Evolutionary conservation across 495 filamentous ascomycete genomes (phyloP).

Genomic region (Xylaria curta): DNA sequence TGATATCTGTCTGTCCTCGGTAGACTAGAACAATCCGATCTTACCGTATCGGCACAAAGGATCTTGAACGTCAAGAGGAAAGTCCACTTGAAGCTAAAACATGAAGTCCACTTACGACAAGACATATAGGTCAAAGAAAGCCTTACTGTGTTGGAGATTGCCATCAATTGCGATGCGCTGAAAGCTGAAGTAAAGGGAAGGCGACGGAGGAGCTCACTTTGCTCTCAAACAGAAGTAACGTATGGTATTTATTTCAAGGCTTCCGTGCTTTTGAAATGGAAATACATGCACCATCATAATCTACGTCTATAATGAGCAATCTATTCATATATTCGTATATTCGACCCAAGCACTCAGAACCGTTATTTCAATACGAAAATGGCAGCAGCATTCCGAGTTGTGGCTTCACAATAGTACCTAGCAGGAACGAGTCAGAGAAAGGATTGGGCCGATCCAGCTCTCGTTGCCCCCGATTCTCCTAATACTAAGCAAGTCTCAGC

Average conservation of each 20-base stretch:
- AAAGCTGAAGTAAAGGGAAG: not conserved
- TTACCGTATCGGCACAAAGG: no score
- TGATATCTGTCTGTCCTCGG: no score
- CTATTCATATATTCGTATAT: no score
- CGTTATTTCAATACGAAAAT: not conserved
- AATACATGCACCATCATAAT: no score
- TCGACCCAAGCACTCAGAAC: not conserved
- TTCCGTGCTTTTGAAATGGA: not conserved
- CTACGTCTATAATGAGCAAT: no score
- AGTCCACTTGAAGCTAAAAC: not conserved
- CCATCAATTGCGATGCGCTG: not conserved
- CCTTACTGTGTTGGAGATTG: not conserved
- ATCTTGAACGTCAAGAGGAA: not conserved
- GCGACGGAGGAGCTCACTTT: not conserved
- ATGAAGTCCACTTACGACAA: no score
- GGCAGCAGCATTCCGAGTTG: not conserved
- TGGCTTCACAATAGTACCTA: not conserved
- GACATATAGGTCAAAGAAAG: not conserved
- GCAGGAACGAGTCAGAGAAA: not conserved
- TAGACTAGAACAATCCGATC: no score
- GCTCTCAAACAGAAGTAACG: not conserved
- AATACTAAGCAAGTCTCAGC: not conserved
- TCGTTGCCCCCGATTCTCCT: not conserved
- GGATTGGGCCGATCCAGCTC: not conserved
- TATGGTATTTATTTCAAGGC: not conserved